Base-by-base conservation (phyloP, 805 yeast species). In the Kuraishia ogatae region DNA sequence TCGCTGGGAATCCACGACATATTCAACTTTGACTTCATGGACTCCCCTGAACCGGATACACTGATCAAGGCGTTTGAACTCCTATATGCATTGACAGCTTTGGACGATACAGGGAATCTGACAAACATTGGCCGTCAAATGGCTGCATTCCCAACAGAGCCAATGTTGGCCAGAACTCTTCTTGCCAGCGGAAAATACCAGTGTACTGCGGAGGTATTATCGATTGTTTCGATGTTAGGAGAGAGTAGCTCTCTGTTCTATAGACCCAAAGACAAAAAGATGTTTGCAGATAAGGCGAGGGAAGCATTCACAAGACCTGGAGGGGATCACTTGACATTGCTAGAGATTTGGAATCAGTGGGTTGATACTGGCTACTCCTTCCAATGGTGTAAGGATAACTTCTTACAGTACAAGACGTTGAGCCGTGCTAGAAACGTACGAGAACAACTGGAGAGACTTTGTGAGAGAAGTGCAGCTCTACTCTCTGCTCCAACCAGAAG, bases 141-240 rank as follows among this genome's bases (percentile, higher is more conserved):
- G 97, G 86, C 97, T 1, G 90, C 85, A 56, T 89, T 92, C 61
- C 99, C 99, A 0, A 79, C 92, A 59, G 96, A 90, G 61, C 97
- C 97, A 2, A 89, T 89, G 76, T 77, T 91, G 62, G 85, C 97
- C 7, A 89, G 88, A 65, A 83, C 85, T 6, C 66, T 94, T 35
- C 67, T 93, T 13, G 72, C 82, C 1, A 83, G 96, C 52, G 81
- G 80, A 0, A 76, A 76, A 15, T 76, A 75, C 53, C 74, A 79
- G 0, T 91, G 96, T 52, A 76, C 85, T 1, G 77, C 78, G 2
- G 94, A 89, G 58, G 76, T 90, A 1, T 64, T 91, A 20, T 81
- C 90, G 0, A 81, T 94, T 13, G 80, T 91, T 13, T 77, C 97
- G 0, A 89, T 93, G 93, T 69, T 94, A 24, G 87, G 89, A 23